Evolutionary conservation across 495 filamentous ascomycete species (phyloP), one percentile per base, ranked within the genome.

Genomic region (Podospora pseudopauciseta): DNA sequence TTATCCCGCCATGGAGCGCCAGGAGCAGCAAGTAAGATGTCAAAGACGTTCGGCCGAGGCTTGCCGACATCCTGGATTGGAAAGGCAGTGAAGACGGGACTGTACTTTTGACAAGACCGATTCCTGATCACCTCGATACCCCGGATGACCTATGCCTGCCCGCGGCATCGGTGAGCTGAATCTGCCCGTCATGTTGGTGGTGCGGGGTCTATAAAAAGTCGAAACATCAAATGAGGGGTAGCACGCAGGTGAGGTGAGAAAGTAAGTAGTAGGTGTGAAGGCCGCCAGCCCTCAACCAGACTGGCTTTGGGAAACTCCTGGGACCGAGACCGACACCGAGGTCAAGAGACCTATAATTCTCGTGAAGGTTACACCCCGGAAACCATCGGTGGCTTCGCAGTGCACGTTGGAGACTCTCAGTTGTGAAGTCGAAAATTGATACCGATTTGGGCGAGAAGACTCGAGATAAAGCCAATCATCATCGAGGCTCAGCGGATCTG

Each of bases 201-300:
- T 58, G 55, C 55, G 55, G 55, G 55, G 30, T 63, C 61, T 63
- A 63, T 63, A 44, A 63, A 63, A 63, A 63, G n/a, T 63, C 61
- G 61, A 63, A 63, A 63, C 61, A 27, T 39, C 11, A 63, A 32
- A 63, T 6, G 61, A 63, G 61, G 61, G 61, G 61, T 63, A 63
- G 27, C 19, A 18, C 32, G 61, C 19, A 27, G 59, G 4, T 61
- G 59, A 18, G 59, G 59, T 61, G 61, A 32, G 26, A 23, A 61
- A 26, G 30, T 32, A 61, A 26, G 30, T 32, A 15, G 58, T 9
- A 61, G 39, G 39, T 49, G 5, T 49, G 13, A 58, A 20, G 55
- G 55, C 49, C 34, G 15, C 5, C 61, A 19, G 61, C 61, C 61
- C 61, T 32, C 61, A 63, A 63, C 19, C 3, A 49, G 5, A 49